phyloP scores from a whole-genome alignment of 306 rosid genomes.

The Corylus heterophylla region DNA sequence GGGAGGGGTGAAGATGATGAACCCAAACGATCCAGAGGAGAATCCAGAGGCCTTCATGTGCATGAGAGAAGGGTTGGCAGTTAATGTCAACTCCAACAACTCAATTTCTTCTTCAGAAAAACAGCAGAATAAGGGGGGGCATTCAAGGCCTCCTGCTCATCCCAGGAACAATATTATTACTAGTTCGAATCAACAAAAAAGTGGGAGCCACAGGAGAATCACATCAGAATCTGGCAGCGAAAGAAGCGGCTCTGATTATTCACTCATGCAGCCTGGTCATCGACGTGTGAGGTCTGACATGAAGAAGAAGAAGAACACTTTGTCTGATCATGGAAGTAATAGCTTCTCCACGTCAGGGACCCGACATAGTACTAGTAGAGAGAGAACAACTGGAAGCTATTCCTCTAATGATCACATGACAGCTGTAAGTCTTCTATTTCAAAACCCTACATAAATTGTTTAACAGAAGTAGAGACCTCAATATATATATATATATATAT shows the following conservation, averaged over 20 bases:
- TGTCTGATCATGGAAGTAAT: not conserved
- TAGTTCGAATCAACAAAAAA: not conserved
- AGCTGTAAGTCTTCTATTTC: conserved; percentile 14
- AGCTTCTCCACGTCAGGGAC: conserved; percentile 4
- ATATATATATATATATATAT: too few species aligned
- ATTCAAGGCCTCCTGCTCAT: not conserved
- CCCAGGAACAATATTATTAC: not conserved
- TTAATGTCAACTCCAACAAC: not conserved
- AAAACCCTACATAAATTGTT: too few species aligned
- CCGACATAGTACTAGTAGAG: not conserved
- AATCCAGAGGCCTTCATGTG: conserved; percentile 40
- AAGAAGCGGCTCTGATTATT: conserved; percentile 25
- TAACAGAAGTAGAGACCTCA: too few species aligned
- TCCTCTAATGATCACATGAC: not conserved
- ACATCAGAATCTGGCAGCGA: conserved; percentile 21
- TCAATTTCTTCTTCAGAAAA: not conserved
- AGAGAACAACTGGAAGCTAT: conserved; percentile 2
- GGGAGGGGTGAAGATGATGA: conserved; percentile 25
- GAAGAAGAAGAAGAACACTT: conserved; percentile 17
- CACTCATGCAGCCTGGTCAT: conserved; percentile 8
- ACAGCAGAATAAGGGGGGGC: not conserved
- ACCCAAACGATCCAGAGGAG: conserved; percentile 52
- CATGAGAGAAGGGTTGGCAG: not conserved
- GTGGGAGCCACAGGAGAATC: conserved; percentile 1
- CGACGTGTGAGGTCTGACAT: conserved; percentile 1